Evolutionary conservation across 1,284 basidiomycete species (phyloP).

Genomic region (Ceratobasidium sp.): DNA sequence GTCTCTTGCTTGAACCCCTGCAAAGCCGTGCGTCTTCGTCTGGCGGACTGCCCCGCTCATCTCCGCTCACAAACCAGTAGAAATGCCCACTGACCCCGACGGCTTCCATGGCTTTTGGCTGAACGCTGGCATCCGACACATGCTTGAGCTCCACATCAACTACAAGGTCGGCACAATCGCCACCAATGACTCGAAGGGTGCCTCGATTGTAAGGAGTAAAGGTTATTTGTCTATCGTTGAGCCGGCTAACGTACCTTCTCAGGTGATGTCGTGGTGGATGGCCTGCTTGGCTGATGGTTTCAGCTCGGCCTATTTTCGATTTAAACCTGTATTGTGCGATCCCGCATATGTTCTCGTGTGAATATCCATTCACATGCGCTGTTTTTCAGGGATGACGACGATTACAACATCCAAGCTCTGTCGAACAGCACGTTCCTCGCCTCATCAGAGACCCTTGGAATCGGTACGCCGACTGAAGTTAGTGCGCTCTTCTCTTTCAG

Average conservation of each 20-base stretch:
- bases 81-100: constrained; percentile 44
- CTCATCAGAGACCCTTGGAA: constrained; percentile 45
- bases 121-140: constrained; percentile 75
- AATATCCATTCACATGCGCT: constrained; percentile 62
- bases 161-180: constrained; percentile 37
- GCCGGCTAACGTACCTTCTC: neutral
- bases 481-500: constrained; percentile 48
- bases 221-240: neutral
- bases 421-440: constrained; percentile 42
- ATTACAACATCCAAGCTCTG: constrained; percentile 66
- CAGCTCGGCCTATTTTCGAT: constrained; percentile 68
- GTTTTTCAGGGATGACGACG: constrained; percentile 64
- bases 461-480: constrained; percentile 64
- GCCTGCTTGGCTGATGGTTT: constrained; percentile 70
- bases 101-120: constrained; percentile 86
- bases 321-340: constrained; percentile 71
- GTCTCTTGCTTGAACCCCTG: constrained; percentile 75
- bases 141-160: constrained; percentile 75
- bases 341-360: constrained; percentile 52
- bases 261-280: constrained; percentile 85
- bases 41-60: constrained; percentile 8
- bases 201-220: constrained; percentile 21
- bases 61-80: constrained; percentile 40
- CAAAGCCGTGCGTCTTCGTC: constrained; percentile 76
- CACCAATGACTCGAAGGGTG: constrained; percentile 23